A percentile compares a stretch with the other conserved stretches of the same genome.
phyloP scores from a whole-genome alignment of 208 protist species.

The Leishmania amazonensis region DNA sequence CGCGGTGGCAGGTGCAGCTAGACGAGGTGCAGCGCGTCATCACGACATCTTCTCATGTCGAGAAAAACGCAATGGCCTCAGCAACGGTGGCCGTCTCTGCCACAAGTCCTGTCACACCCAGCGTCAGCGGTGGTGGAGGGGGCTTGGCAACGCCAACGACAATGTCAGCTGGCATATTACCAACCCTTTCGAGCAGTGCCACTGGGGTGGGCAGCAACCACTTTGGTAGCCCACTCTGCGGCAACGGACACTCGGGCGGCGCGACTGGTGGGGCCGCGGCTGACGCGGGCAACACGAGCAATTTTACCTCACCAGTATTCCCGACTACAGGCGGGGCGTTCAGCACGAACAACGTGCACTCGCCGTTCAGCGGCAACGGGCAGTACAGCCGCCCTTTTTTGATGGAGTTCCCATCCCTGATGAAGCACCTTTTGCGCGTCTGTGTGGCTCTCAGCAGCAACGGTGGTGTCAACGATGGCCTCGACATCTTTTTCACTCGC shows the following conservation, averaged over 20 bases:
- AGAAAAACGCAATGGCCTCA: constrained; percentile 30
- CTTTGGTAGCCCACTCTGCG: neutral
- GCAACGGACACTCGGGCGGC: neutral
- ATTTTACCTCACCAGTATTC: neutral
- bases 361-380: constrained; percentile 54
- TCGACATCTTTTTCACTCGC: constrained; percentile 80
- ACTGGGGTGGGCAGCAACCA: constrained; percentile 2
- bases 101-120: constrained; percentile 5
- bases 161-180: neutral
- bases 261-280: neutral
- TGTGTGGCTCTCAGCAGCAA: constrained; percentile 43
- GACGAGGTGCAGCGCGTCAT: constrained; percentile 90
- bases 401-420: constrained; percentile 74
- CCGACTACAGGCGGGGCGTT: neutral
- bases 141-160: neutral
- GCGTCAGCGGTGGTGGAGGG: neutral
- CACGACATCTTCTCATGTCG: constrained; percentile 40
- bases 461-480: constrained; percentile 62
- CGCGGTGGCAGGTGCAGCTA: constrained; percentile 89
- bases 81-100: constrained; percentile 16
- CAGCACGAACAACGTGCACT: constrained; percentile 26
- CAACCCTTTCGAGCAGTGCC: too few species aligned
- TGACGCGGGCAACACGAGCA: neutral
- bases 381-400: constrained; percentile 75
- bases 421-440: constrained; percentile 63